Evolutionary conservation across 352 stramenopile genomes (phyloP), one percentile per base, ranked within the genome.

Genomic region (Phytophthora fragariae): DNA sequence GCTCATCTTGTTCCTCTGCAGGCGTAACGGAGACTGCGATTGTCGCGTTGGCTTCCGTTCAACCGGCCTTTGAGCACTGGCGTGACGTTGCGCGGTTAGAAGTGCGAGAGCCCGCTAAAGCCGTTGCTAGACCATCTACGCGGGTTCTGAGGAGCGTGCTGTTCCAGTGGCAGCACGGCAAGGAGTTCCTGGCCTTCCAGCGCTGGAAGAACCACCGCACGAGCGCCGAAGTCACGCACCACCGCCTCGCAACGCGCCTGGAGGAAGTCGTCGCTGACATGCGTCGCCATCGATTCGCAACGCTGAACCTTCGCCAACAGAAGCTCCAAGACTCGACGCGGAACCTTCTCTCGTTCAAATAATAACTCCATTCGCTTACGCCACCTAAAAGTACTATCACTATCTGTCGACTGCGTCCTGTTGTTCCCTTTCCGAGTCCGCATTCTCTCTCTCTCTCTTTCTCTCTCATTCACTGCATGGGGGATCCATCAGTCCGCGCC

Each of bases 131-230:
- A 9, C 44, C 58, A 8, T 6, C 29, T 8, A 55, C 67, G 59
- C 65, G 53, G 53, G 19, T 61, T 62, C 44, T 68, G 12, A 79
- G 52, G 12, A 73, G 53, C 12, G 57, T 81, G n/a, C 17, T 87
- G 33, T 73, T 73, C 19, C 73, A 85, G 41, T 87, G 80, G 80
- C 63, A 61, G 3, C 68, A 81, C 15, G 69, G 72, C 0, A 67
- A 69, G 15, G 69, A 60, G 27, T 77, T 83, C n/a, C 10, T 62
- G 11, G 80, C 78, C 10, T 83, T 88, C 27, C 70, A 80, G 33
- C 65, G 58, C 27, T 86, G 78, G 79, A 85, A 84, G 41, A 73
- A 72, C 44, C 29, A 62, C 33, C 11, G 7, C 6, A 73, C 35
- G 10, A 81, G 61, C n/a, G 24, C 55, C 8, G 55, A 74, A 10